Evolutionary conservation across 2,329 filamentous ascomycete genomes (phyloP), one percentile per base, ranked within the genome.

Genomic region (Neonectria sp.): DNA sequence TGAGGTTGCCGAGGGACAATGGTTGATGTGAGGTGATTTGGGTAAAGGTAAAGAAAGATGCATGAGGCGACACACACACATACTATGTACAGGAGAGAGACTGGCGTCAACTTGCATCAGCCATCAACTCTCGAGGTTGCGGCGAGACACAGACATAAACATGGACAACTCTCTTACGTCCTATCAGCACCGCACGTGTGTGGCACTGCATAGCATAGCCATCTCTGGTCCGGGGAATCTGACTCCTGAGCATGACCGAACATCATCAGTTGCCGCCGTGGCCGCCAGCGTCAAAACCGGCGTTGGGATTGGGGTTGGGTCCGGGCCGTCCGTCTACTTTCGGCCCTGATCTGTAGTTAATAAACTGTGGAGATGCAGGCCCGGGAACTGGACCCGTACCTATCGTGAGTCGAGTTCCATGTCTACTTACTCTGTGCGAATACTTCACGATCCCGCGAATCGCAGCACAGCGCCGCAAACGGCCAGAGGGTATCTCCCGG

Each of bases 181-280:
- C 63, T 65, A 65, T 65, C 63, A 65, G 43, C 52, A 40, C 43
- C 53, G 56, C 63, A 65, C 63, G 63, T 65, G 63, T 45, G 33
- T 59, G 35, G 21, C 55, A 31, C 51, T 45, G 53, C 45, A 59
- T 57, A 33, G 31, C 31, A 33, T 33, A 35, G 33, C 11, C 33
- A 35, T 35, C 31, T 33, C 33, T 35, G 53, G 33, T 62, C 49
- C 35, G 59, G 59, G 59, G 51, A 62, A 55, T n/a, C 33, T 21
- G 33, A 21, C 21, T 21, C 21, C 21, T 21, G 21, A 21, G 21
- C 21, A 21, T 21, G 21, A 21, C 21, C 21, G 21, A 21, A 21
- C 21, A 21, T 21, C 21, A 21, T 21, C 21, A 21, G 21, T 21
- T 55, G 45, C 33, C 45, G 58, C 58, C 58, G 48, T 61, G 31